Evolutionary conservation across 441 rosid species (phyloP).

Genomic region (Gossypium gossypioides): DNA sequence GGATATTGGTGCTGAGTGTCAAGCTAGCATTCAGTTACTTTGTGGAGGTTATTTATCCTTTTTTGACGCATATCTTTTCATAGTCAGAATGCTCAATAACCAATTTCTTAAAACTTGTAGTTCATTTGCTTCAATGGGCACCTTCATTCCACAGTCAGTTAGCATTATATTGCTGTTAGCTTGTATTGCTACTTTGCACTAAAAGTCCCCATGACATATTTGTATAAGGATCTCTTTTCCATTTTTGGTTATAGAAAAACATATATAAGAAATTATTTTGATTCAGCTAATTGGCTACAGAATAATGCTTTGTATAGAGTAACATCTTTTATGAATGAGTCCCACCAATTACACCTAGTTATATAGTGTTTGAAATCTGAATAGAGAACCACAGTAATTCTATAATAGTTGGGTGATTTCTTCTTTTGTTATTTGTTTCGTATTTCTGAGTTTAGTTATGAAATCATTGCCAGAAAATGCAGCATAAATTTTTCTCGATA

Average conservation of each 20-base stretch:
- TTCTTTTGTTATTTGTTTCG: neutral
- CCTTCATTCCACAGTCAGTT: conserved; percentile 10
- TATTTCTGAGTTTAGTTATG: neutral
- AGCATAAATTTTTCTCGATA: neutral
- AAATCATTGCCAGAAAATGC: neutral
- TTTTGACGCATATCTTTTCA: conserved; percentile 2
- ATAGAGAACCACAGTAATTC: neutral
- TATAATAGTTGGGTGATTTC: neutral
- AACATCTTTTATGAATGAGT: conserved; percentile 2
- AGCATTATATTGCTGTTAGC: neutral
- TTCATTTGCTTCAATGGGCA: conserved; percentile 16
- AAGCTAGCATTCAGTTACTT: conserved; percentile 96
- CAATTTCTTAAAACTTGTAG: neutral
- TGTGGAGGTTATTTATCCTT: conserved; percentile 55
- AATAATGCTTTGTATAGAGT: neutral
- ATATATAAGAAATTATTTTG: neutral
- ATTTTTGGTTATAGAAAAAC: neutral
- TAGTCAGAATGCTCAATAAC: neutral
- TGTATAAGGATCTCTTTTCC: neutral
- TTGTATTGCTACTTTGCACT: neutral
- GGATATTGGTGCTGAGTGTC: conserved; percentile 80
- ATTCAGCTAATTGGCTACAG: neutral
- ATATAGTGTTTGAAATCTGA: conserved; percentile 1
- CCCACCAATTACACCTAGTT: neutral
- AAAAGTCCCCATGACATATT: conserved; percentile 3